These are phyloP conservation scores for Populus tomentosa DNA, from an alignment of 441 rosid genomes.

Conservation along the genomic window DNA sequence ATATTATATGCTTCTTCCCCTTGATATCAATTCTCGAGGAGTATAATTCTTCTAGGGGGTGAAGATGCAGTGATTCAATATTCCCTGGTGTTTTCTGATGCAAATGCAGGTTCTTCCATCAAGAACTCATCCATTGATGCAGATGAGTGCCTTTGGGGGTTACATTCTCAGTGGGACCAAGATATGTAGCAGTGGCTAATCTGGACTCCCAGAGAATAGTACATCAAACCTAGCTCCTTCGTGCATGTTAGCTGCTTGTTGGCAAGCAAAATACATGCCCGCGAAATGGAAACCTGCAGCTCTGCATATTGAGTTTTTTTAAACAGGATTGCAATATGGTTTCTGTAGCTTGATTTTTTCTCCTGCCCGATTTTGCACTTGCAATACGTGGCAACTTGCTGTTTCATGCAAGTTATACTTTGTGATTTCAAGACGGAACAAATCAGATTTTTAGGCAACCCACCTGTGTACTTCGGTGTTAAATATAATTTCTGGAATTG, in stretches of 20 bases:
- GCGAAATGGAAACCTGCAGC: neutral
- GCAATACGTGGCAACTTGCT: neutral
- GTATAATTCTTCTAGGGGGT: neutral
- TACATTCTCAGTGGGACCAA: slow-evolving; percentile 77
- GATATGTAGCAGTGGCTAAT: slow-evolving; percentile 31
- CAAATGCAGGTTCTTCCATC: slow-evolving; percentile 74
- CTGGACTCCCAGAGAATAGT: neutral
- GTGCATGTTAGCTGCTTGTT: neutral
- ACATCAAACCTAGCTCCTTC: neutral
- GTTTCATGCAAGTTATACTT: neutral
- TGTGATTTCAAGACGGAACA: neutral
- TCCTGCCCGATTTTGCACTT: neutral
- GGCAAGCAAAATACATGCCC: neutral
- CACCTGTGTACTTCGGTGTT: neutral
- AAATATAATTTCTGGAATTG: neutral
- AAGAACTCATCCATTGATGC: slow-evolving; percentile 94
- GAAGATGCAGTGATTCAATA: neutral
- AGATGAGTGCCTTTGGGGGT: slow-evolving; percentile 85
- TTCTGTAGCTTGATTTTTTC: neutral
- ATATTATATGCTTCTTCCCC: neutral
- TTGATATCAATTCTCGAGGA: neutral
- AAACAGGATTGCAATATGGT: neutral
- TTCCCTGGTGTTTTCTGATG: neutral
- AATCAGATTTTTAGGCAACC: neutral
- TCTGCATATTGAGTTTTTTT: neutral